Conservation (phyloP, 176 grass and related monocot species). For the Pontederia paniculata region DNA sequence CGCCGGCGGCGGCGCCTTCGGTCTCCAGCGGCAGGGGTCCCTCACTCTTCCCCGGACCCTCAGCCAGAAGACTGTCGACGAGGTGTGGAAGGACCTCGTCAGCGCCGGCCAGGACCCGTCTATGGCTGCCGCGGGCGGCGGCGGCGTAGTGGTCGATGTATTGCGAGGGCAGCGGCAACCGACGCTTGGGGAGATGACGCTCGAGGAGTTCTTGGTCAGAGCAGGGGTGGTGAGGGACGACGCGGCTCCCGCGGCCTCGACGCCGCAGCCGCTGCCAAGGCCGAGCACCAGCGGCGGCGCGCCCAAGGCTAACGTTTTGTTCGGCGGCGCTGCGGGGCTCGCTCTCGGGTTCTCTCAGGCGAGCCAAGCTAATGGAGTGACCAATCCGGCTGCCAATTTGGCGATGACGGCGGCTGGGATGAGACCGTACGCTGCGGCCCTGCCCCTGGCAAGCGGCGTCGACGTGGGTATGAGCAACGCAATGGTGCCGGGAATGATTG, state of each 20-base stretch:
- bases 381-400: not conserved
- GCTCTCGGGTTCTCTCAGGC: not conserved
- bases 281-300: not conserved
- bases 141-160: too few species aligned
- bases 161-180: too few species aligned
- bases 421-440: slow-evolving; percentile 28
- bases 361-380: not conserved
- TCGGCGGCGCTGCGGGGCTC: not conserved
- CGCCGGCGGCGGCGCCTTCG: not conserved
- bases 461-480: slow-evolving; percentile 1
- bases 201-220: too few species aligned
- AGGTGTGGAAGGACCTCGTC: too few species aligned
- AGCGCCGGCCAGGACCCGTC: too few species aligned
- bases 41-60: too few species aligned
- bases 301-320: not conserved
- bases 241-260: slow-evolving; percentile 5
- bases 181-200: too few species aligned
- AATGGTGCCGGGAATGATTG: slow-evolving; percentile 19
- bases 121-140: too few species aligned
- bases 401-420: slow-evolving; percentile 27
- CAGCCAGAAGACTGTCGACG: too few species aligned
- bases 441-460: slow-evolving; percentile 2
- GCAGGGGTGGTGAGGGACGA: slow-evolving; percentile 36
- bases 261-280: not conserved
- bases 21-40: not conserved